These are phyloP conservation scores for Papiliotrema terrestris DNA, from an alignment of 1,284 basidiomycete species.

Conservation along the genomic window DNA sequence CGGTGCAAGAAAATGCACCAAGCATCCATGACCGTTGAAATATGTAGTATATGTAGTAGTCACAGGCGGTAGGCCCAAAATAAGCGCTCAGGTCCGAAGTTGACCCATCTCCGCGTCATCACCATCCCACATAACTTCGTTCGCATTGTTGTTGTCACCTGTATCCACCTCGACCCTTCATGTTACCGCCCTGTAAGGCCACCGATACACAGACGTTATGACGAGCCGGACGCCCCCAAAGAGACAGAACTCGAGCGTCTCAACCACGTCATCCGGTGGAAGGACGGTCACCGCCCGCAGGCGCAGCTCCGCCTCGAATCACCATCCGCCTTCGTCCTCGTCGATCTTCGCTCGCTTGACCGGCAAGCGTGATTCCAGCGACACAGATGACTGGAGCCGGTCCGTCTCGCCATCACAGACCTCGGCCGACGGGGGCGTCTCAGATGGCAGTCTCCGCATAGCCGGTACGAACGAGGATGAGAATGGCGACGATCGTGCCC, in stretches of 20 bases:
- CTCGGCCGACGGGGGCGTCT: neutral
- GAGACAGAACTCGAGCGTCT: slow-evolving; percentile 17
- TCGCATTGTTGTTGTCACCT: neutral
- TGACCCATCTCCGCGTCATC: neutral
- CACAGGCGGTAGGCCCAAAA: no score
- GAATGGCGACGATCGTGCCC: no score
- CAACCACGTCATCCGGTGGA: slow-evolving; percentile 19
- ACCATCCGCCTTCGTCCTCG: slow-evolving; percentile 49
- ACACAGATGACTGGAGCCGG: neutral
- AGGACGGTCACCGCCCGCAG: slow-evolving; percentile 9
- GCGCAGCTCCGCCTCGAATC: slow-evolving; percentile 37
- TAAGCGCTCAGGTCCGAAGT: no score
- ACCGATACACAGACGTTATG: neutral
- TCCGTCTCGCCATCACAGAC: neutral
- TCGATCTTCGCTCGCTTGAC: slow-evolving; percentile 48
- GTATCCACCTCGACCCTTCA: neutral
- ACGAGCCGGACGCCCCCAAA: neutral
- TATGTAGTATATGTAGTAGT: no score
- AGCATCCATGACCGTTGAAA: no score
- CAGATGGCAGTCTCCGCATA: neutral
- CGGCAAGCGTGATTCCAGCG: slow-evolving; percentile 5
- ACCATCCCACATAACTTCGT: neutral
- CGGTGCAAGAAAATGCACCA: no score
- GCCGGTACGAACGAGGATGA: neutral
- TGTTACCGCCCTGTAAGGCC: neutral